Evolutionary conservation across 441 rosid genomes (phyloP), one percentile per base, ranked within the genome.

Genomic region (Croton setiger): DNA sequence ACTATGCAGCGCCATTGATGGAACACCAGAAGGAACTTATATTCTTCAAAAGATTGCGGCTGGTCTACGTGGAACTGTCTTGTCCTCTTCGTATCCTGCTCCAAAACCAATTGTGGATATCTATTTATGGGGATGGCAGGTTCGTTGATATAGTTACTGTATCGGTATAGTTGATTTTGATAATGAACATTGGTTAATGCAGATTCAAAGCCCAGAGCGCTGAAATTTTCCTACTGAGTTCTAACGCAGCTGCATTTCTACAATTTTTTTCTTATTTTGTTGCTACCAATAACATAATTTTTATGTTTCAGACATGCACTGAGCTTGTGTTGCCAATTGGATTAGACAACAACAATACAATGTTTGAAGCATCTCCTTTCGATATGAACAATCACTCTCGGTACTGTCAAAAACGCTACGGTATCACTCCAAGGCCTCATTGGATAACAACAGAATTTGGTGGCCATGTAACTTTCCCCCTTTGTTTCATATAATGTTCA

Each of bases 301-400:
- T 18, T 18, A 20, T 20, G n/a, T 52, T 52, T 52, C 59, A 90
- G 96, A 71, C 55, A 13, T 88, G 96, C 72, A 88, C 76, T 66
- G 94, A 88, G 74, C 66, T 90, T 52, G 94, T 90, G 63, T 75
- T 86, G 52, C 88, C 96, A 0, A 74, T 85, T 7, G 90, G 88
- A 23, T 1, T 54, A 9, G 59, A 54, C 33, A 54, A 54, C 12
- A 54, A 23, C 33, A 10, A 54, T 23, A 54, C 59, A 54, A 54
- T 54, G 59, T 54, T 33, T 63, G 64, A 60, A 84, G 78, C 74
- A 57, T 63, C 82, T 0, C 87, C 92, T 10, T 87, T 83, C 72
- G 74, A 87, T 66, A 69, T 87, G 54, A 75, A 62, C 23, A n/a
- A 10, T 4, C 23, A 7, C 2, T 6, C 18, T 4, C 7, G 4